These are phyloP conservation scores for Steccherinum ochraceum DNA, from an alignment of 768 basidiomycete species.

Conservation along the genomic window DNA sequence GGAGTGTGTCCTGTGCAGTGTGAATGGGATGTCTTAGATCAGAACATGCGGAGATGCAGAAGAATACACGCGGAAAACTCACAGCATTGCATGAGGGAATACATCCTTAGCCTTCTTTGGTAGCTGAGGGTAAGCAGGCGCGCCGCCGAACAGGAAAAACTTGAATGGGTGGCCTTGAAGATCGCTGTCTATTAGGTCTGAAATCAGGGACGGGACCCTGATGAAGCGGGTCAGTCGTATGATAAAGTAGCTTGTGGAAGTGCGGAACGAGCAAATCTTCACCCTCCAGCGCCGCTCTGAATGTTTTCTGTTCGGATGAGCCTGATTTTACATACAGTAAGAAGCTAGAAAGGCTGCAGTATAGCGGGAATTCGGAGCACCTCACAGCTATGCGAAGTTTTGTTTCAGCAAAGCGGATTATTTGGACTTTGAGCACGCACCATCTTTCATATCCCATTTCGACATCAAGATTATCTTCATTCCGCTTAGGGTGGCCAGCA, in stretches of 20 bases:
- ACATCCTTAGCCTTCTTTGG: constrained; percentile 38
- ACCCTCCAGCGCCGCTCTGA: constrained; percentile 39
- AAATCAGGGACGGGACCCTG: constrained; percentile 42
- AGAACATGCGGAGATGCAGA: no score
- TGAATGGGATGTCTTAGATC: background rate
- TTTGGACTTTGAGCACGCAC: no score
- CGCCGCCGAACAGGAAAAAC: constrained; percentile 44
- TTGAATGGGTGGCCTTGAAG: constrained; percentile 41
- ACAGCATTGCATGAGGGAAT: constrained; percentile 39
- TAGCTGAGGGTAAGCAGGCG: constrained; percentile 41
- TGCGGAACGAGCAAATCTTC: constrained; percentile 32
- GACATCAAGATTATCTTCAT: constrained; percentile 49
- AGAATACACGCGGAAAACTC: background rate
- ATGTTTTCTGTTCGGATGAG: constrained; percentile 49
- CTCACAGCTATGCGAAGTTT: background rate
- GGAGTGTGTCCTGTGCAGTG: constrained; percentile 35
- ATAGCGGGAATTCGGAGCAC: no score
- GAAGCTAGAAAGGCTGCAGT: no score
- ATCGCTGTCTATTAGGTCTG: constrained; percentile 49
- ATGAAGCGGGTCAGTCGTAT: background rate
- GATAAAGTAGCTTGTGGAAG: background rate
- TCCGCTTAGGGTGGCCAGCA: constrained; percentile 47
- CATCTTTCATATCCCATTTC: constrained; percentile 53
- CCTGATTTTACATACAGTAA: constrained; percentile 15
- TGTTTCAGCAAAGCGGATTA: background rate